Base-by-base conservation (phyloP, 345 rosid species). In the Aegle marmelos region DNA sequence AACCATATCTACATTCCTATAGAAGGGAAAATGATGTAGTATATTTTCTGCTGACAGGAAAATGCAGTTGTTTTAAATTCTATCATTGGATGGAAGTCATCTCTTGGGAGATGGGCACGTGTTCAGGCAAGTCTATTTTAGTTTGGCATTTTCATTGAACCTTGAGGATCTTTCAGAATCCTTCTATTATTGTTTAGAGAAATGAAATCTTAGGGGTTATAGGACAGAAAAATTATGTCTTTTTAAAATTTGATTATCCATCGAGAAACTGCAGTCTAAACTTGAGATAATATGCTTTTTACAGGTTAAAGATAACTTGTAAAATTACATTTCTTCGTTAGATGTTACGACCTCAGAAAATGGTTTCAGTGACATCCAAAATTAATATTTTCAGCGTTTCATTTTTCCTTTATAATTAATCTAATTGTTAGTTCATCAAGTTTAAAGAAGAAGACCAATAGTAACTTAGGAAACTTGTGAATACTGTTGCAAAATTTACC, bases 71-170 rank as follows among this genome's bases (percentile, higher is more conserved):
- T 92, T 19, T 87, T 91, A 73, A 84, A 90, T 81, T 83, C 97
- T 6, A 92, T 92, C 34, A 80, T 92, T 28, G 98, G 94, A 24
- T 94, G 98, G 98, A 94, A 88, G 80, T 92, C 98, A 6, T 92
- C 92, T 1, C 64, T 94, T 13, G 97, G 98, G 28, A 80, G 82
- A 83, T 94, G 98, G 97, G 90, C 98, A 39, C 84, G 97, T 57
- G 92, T 92, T 79, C 92, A 90, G 93, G 91, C 82, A 88, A 86
- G 93, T 85, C 39, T 39, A 27, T 37, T 73, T 33, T 34, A 70
- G 37, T 28, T 50, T 34, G 27, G 22, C 68, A 60, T 73, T 39
- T 72, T 36, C 33, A 22, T 37, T 73, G 16, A 36, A 34, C 53
- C 14, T 36, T n/a, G 14, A 16, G 50, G 31, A 36, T 8, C 45